Evolutionary conservation across 2,329 filamentous ascomycete species (phyloP), one percentile per base, ranked within the genome.

Genomic region (Hyphodiscus sp.): DNA sequence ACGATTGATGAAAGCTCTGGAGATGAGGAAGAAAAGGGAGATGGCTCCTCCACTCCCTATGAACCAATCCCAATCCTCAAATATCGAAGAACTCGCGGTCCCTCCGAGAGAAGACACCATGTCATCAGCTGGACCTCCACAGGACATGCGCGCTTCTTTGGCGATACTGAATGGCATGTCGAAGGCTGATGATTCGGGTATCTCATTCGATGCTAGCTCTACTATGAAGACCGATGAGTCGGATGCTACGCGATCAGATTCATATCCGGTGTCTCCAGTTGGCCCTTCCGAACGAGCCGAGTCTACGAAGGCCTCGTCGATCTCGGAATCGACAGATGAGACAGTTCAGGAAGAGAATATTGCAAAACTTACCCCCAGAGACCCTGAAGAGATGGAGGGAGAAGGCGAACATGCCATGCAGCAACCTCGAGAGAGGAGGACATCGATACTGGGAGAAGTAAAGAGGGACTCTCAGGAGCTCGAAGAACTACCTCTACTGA

Each of bases 1-100:
- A 56, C 81, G 94, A 51, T 75, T 99, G 58, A 91, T 96, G 89
- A 96, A 95, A 73, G 94, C 94, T 8, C 79, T 96, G 73, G 88
- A 96, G 70, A 71, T 96, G 61, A 81, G 92, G 50, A 94, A 95
- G 70, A 90, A 87, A 71, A 91, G 33, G 33, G 33, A 90, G 69
- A 83, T 85, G 65, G 70, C 70, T 49, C 67, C 60, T 29, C 47
- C 54, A 41, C 43, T 45, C 18, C 50, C 55, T 18, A 20, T 53
- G 7, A 44, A 49, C 20, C 18, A 41, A 19, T 47, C 53, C 11
- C 41, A 55, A 50, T 48, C 48, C 20, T 44, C 53, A 8, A 44
- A 20, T 20, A 26, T 18, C 10, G 26, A 59, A 13, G 45, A 30
- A n/a, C 46, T 52, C 8, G 45, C 15, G 41, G 49, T 19, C 48